Evolutionary conservation across 1,139 yeast species (phyloP), one percentile per base, ranked within the genome.

Genomic region (Diutina catenulata): DNA sequence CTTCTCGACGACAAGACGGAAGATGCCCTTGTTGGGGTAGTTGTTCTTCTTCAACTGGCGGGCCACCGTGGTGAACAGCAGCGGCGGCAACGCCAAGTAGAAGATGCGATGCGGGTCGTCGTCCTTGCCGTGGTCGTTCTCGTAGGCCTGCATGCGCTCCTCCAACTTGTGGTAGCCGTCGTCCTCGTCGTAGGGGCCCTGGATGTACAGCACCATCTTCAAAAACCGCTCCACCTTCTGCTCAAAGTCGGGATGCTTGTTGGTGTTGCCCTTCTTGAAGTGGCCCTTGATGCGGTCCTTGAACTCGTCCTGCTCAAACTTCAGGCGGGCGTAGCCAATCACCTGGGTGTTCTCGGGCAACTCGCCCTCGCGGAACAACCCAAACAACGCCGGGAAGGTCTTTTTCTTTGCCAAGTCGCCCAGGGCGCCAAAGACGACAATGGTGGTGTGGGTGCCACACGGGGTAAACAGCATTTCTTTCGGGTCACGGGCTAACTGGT

Each of bases 361-460:
- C 49, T 76, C 77, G 32, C 93, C 94, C 57, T 87, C 88, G 49
- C 94, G 73, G 52, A 47, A 66, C 40, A 73, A 64, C 6, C 91
- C 93, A 52, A 80, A 81, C 32, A 81, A 62, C 3, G 88, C 87
- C 8, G 88, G 88, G 60, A 76, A 79, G 3, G 97, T 91, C 68
- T 91, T 91, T 77, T 91, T 91, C 64, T 87, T 87, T 39, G 98
- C 97, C 48, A 91, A 69, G 57, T 91, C 97, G 38, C 98, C 98
- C 29, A 95, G 83, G 38, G 98, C 98, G 38, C 98, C 97, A 50
- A 88, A 82, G 24, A 91, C 95, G 31, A 81, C 84, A 52, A 91
- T 72, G 37, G 79, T 68, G 24, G 82, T 78, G 59, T 80, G 64
- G 49, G 77, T 72, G 46, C 73, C 76, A 54, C 78, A 78, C 10